Base-by-base conservation (phyloP, 2,329 filamentous ascomycete genomes). In the Metarhizium brunneum region DNA sequence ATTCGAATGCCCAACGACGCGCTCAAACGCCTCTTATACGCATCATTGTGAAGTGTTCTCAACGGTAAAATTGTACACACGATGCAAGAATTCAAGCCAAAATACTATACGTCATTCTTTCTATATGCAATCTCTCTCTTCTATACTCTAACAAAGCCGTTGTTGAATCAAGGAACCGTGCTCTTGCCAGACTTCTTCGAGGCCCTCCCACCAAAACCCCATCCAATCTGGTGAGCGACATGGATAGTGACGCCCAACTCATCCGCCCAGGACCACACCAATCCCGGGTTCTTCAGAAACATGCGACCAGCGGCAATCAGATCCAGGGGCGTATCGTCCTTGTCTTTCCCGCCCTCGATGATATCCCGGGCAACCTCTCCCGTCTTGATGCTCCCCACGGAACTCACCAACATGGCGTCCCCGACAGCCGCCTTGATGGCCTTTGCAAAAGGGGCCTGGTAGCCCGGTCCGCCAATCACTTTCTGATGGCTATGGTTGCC, bases 381-480 rank as follows among this genome's bases (percentile, higher is more conserved):
- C 0, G 58, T 70, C 25, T 64, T 73, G 61, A 82, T 81, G n/a
- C 62, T 71, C 0, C 79, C 79, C 0, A 82, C 79, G 0, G 76
- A 64, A 10, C 71, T 70, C 30, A 79, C 69, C 0, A 76, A 54
- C 60, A 77, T 48, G 54, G 65, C 84, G 56, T 87, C 82, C 0
- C 85, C 86, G 0, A 92, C 81, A 1, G 79, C 84, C 61, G 84
- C 79, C 73, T 91, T 91, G 55, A 91, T 81, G 4, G 79, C 76
- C 64, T 85, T 81, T 0, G 89, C 83, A 61, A 90, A 86, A 0
- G 78, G 81, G 0, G 80, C 84, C 69, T 92, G 88, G 71, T 90
- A 92, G 0, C 77, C 86, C 0, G 84, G 83, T 0, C 80, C 82
- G 2, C 71, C 65, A 29, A 76, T 72, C 54, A 87, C 77, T 56